phyloP scores from a whole-genome alignment of 2,329 filamentous ascomycete species.

The Thermoascus crustaceus region DNA sequence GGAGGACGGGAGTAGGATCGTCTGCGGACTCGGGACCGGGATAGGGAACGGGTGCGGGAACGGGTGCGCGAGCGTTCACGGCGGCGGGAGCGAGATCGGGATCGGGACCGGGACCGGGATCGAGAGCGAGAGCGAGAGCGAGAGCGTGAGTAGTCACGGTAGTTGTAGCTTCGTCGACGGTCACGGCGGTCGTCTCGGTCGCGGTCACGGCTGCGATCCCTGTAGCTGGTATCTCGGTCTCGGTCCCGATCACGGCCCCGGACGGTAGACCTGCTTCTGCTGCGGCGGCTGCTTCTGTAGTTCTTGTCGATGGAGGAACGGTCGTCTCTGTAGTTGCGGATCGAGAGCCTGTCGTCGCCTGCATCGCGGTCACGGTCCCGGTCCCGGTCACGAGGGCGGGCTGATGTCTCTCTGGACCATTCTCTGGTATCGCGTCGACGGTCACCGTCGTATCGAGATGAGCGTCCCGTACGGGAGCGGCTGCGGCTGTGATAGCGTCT shows the following conservation, averaged over 20 bases:
- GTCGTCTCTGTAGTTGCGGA: conserved; percentile 21
- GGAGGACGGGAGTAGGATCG: conserved; percentile 24
- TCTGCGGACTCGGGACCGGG: conserved; percentile 8
- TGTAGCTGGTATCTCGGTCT: conserved; percentile 17
- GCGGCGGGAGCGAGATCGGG: conserved; percentile 11
- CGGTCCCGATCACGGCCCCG: conserved; percentile 20
- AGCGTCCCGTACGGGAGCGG: conserved; percentile 19
- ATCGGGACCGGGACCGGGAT: conserved; percentile 14
- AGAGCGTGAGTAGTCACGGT: not conserved
- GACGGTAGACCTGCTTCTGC: conserved; percentile 25
- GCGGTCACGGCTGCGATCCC: conserved; percentile 16
- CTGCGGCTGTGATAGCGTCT: conserved; percentile 14
- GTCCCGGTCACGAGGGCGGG: conserved; percentile 24
- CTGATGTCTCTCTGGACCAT: conserved; percentile 21
- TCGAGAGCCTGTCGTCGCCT: conserved; percentile 23
- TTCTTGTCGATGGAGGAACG: no score
- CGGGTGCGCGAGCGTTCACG: conserved; percentile 15
- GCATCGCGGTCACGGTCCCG: conserved; percentile 21
- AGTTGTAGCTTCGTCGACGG: conserved; percentile 9
- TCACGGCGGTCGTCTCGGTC: conserved; percentile 19
- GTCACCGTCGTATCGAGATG: conserved; percentile 23
- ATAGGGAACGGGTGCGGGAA: conserved; percentile 14
- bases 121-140: not conserved
- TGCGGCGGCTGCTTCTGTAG: conserved; percentile 27
- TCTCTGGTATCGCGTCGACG: conserved; percentile 16